phyloP scores from a whole-genome alignment of 495 filamentous ascomycete genomes.

The Xylaria nigripes region DNA sequence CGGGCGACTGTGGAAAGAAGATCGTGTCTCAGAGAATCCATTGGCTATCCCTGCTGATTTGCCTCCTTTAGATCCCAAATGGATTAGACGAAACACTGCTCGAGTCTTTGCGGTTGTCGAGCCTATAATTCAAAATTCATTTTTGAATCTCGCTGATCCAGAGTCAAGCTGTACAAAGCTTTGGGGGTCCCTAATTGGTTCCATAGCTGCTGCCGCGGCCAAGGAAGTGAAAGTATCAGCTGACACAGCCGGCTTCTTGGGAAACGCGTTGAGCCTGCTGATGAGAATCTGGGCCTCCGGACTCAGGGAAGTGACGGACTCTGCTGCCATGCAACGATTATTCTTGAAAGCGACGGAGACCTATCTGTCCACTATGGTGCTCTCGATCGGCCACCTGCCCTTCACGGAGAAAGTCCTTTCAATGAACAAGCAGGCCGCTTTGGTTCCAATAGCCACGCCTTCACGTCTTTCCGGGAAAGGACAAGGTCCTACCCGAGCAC shows the following conservation, averaged over 20 bases:
- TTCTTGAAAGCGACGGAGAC: conserved; percentile 56
- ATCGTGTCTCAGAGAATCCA: conserved; percentile 51
- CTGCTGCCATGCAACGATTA: conserved; percentile 17
- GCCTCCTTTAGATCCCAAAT: conserved; percentile 71
- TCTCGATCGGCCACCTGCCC: conserved; percentile 58
- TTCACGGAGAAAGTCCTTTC: conserved; percentile 72
- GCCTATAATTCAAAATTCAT: conserved; percentile 49
- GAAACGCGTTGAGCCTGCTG: conserved; percentile 58
- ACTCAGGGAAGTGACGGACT: conserved; percentile 12
- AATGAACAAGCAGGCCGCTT: conserved; percentile 31
- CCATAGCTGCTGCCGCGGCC: conserved; percentile 66
- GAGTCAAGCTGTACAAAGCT: conserved; percentile 45
- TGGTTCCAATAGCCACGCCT: conserved; percentile 41
- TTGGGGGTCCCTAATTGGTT: conserved; percentile 61
- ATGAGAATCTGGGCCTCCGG: conserved; percentile 56
- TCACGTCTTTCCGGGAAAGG: conserved; percentile 40
- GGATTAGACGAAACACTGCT: conserved; percentile 65
- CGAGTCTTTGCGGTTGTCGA: conserved; percentile 58
- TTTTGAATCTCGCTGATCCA: conserved; percentile 40
- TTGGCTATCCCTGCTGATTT: conserved; percentile 61
- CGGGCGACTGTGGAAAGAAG: conserved; percentile 62
- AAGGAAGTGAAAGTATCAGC: conserved; percentile 86
- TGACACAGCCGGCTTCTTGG: conserved; percentile 72
- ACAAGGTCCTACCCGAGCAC: conserved; percentile 28
- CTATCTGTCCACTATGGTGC: conserved; percentile 53